A percentile compares a stretch with the other conserved stretches of the same genome.
phyloP scores from a whole-genome alignment of 352 stramenopile genomes.

The Blastocystis sp. region DNA sequence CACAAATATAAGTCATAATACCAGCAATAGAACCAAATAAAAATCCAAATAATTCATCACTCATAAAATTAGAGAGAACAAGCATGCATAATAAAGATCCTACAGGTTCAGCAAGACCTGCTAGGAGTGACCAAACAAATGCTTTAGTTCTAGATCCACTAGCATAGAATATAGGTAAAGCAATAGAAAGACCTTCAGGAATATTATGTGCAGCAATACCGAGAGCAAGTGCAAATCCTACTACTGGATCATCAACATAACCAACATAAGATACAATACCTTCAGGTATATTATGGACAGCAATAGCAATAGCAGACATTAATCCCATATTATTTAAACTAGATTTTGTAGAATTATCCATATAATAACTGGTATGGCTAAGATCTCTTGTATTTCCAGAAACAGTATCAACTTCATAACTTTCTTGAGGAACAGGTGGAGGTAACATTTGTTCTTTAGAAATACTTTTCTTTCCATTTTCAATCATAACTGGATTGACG shows the following conservation, averaged over 20 bases:
- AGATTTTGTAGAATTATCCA: slow-evolving; percentile 14
- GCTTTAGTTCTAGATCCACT: slow-evolving; percentile 72
- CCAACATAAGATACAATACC: slow-evolving; percentile 77
- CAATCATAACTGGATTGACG: not conserved
- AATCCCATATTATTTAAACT: slow-evolving; percentile 62
- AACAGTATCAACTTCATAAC: slow-evolving; percentile 9
- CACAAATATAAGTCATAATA: slow-evolving; percentile 74
- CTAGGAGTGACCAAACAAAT: slow-evolving; percentile 71
- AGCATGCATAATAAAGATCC: slow-evolving; percentile 66
- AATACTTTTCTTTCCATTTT: not conserved
- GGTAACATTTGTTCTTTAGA: not conserved
- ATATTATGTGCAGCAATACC: slow-evolving; percentile 88
- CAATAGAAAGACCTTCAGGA: slow-evolving; percentile 75
- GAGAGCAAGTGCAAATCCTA: slow-evolving; percentile 69
- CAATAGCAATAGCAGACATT: slow-evolving; percentile 71
- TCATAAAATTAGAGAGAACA: slow-evolving; percentile 56
- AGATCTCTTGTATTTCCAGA: slow-evolving; percentile 18
- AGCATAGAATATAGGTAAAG: slow-evolving; percentile 81
- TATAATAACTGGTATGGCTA: not conserved
- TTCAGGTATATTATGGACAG: slow-evolving; percentile 77
- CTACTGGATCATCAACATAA: slow-evolving; percentile 59
- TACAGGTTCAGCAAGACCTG: slow-evolving; percentile 65
- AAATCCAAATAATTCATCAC: slow-evolving; percentile 48
- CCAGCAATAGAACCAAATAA: slow-evolving; percentile 71
- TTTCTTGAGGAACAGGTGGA: not conserved